Conservation (phyloP, 1,139 yeast genomes). For the Sugiyamaella novakii region DNA sequence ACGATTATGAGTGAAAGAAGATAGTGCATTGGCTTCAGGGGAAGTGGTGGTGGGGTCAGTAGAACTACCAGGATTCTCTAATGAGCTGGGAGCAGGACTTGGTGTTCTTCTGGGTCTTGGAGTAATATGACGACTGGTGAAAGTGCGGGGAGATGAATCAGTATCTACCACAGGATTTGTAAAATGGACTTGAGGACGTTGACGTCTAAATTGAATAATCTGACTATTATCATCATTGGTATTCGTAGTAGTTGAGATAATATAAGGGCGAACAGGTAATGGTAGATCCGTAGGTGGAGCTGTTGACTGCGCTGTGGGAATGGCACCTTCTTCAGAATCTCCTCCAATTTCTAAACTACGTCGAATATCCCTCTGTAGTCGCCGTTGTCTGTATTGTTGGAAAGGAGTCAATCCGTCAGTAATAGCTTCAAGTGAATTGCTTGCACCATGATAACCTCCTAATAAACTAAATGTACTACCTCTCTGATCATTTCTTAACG, state of each 20-base stretch:
- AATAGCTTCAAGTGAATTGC: too few species aligned
- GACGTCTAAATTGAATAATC: conserved; percentile 10
- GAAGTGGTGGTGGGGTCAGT: not conserved
- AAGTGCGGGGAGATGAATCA: conserved; percentile 1
- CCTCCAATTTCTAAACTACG: not conserved
- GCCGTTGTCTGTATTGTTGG: not conserved
- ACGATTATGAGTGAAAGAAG: not conserved
- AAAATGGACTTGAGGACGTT: conserved; percentile 30
- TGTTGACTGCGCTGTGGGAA: not conserved
- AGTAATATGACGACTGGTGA: not conserved
- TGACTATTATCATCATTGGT: conserved; percentile 7
- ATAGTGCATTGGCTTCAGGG: not conserved
- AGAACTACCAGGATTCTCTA: not conserved
- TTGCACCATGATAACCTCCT: too few species aligned
- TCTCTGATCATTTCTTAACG: too few species aligned
- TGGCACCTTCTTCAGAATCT: not conserved
- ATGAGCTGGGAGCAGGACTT: conserved; percentile 10
- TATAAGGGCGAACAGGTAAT: conserved; percentile 10
- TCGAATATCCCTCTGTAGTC: not conserved
- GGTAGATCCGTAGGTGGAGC: not conserved
- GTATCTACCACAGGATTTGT: conserved; percentile 27
- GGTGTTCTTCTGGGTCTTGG: conserved; percentile 6
- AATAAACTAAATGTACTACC: too few species aligned
- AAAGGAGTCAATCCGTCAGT: too few species aligned
- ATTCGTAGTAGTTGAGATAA: conserved; percentile 7